Evolutionary conservation across 306 rosid species (phyloP), one percentile per base, ranked within the genome.

Genomic region (Luffa acutangula): DNA sequence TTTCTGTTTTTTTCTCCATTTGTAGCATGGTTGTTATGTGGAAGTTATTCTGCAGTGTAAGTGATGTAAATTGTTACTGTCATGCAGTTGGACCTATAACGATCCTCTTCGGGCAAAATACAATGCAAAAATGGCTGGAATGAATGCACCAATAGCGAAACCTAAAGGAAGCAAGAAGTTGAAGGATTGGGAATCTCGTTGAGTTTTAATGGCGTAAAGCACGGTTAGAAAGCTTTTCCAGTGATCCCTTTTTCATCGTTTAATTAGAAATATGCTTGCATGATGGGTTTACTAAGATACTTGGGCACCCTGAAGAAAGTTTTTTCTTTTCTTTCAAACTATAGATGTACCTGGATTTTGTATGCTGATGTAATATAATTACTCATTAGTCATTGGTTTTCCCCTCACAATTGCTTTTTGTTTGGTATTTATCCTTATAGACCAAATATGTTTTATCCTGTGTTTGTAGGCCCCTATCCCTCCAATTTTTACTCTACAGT

Each of bases 101-200:
- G 98, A 95, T 80, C 97, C 98, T 80, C 98, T 95, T 65, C 97
- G 97, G 13, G 93, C 93, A 11, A 95, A 95, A 87, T 95, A 95
- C 82, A 90, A 90, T 31, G 93, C 89, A 17, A 95, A 90, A 87
- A 95, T 95, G 98, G 98, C 97, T 9, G 98, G 97, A 65, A 85
- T 95, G 91, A 88, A 95, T 25, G 88, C 90, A 1, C 85, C 96
- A 36, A 87, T 95, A 20, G 34, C 83, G 0, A 95, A 90, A 82
- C 97, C 98, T 71, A 91, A 90, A 86, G 98, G 98, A 79, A 95
- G 97, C 93, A 92, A 79, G 85, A 95, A 95, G 76, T 78, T 95
- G 91, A 95, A 92, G 86, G 91, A 92, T 77, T 90, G 92, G 97
- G 95, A 92, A 75, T 70, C 91, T 84, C 87, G 87, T 36, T 90